These are phyloP conservation scores for Eucalyptus microcorys DNA, from an alignment of 345 rosid genomes.

Conservation along the genomic window DNA sequence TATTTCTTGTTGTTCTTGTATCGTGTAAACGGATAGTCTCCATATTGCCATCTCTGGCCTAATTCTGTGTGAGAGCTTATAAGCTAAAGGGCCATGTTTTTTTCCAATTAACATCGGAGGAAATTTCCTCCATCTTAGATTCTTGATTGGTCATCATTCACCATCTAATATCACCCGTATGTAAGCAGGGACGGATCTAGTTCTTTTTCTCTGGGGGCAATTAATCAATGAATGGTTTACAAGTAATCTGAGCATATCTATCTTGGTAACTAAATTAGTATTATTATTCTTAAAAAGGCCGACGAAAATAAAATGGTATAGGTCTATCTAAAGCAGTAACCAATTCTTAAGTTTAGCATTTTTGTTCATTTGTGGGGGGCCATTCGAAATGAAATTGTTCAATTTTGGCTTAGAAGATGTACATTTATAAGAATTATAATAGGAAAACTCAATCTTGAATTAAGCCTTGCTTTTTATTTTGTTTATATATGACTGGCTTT, in stretches of 20 bases:
- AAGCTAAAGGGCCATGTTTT: background rate
- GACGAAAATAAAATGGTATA: too few relatives aligned
- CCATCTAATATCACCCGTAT: background rate
- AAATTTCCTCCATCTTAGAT: background rate
- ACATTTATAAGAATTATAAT: background rate
- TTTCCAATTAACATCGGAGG: background rate
- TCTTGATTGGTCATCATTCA: background rate
- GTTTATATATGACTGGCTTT: background rate
- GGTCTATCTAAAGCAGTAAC: background rate
- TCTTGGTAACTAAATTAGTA: background rate
- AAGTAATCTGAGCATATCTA: background rate
- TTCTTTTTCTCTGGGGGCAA: background rate
- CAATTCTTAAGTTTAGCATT: background rate
- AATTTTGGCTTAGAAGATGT: background rate
- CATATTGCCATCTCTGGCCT: background rate
- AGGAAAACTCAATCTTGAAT: background rate
- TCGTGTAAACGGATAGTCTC: background rate
- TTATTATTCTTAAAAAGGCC: background rate
- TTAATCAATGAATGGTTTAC: background rate
- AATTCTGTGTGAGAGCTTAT: background rate
- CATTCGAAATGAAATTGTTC: background rate
- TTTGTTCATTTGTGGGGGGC: background rate
- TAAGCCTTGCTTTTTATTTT: background rate
- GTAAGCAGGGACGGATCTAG: background rate
- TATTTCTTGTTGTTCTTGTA: background rate